Conservation (phyloP, 768 basidiomycete species). For the Suillus lakei region DNA sequence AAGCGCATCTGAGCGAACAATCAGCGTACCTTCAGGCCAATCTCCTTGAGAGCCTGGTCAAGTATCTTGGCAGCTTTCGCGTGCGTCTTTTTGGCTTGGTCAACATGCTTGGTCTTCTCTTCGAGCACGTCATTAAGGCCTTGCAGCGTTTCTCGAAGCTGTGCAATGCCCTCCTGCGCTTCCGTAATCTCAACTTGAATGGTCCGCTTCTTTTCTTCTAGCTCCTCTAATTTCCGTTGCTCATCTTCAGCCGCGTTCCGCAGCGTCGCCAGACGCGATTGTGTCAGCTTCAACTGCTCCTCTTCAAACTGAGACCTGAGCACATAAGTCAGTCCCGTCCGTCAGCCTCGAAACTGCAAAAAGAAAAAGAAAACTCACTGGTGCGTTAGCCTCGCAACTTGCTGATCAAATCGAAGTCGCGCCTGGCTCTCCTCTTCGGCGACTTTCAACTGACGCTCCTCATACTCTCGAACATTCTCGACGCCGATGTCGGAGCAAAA, state of each 20-base stretch:
- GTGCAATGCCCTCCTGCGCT: conserved; percentile 57
- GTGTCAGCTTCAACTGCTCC: conserved; percentile 69
- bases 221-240: conserved; percentile 52
- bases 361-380: conserved; percentile 56
- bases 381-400: conserved; percentile 84
- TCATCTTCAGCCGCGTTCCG: conserved; percentile 58
- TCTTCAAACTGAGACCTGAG: conserved; percentile 79
- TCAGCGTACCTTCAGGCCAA: conserved; percentile 68
- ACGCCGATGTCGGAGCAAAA: conserved; percentile 87
- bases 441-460: conserved; percentile 86
- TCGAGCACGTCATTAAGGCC: conserved; percentile 67
- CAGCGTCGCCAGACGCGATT: conserved; percentile 65
- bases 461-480: conserved; percentile 87
- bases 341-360: neutral
- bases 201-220: conserved; percentile 57
- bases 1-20: conserved; percentile 13
- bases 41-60: conserved; percentile 91
- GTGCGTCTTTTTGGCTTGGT: conserved; percentile 74
- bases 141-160: conserved; percentile 64
- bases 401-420: conserved; percentile 79
- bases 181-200: conserved; percentile 64
- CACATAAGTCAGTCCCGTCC: neutral
- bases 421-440: conserved; percentile 90
- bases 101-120: conserved; percentile 74
- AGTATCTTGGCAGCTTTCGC: conserved; percentile 73